Percentiles rank a stretch among this genome's conserved stretches.
phyloP scores from a whole-genome alignment of 768 basidiomycete species.

The Boletus huronensis region DNA sequence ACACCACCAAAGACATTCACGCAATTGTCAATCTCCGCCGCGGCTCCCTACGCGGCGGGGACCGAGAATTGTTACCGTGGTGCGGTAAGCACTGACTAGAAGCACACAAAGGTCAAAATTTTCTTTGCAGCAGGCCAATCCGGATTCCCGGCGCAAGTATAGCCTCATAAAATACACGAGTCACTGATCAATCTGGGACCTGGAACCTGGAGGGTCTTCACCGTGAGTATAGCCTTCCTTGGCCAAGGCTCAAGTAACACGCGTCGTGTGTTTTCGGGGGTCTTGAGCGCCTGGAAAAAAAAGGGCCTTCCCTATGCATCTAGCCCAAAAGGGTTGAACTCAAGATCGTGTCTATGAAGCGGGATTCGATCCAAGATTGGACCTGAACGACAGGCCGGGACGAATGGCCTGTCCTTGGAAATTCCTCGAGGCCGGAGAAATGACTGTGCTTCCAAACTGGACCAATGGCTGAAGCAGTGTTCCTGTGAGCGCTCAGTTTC shows the following conservation, averaged over 20 bases:
- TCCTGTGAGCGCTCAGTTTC: constrained; percentile 32
- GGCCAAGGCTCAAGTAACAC: constrained; percentile 26
- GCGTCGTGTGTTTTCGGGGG: constrained; percentile 27
- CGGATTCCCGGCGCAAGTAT: constrained; percentile 11
- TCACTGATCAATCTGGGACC: constrained; percentile 11
- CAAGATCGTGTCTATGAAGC: constrained; percentile 43
- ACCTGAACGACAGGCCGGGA: constrained; percentile 20
- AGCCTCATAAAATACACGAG: constrained; percentile 25
- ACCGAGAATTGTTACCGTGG: constrained; percentile 4
- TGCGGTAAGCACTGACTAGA: constrained; percentile 8
- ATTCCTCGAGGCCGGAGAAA: constrained; percentile 45
- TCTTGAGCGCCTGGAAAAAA: constrained; percentile 27
- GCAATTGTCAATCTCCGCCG: constrained; percentile 34
- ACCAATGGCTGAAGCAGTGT: constrained; percentile 28
- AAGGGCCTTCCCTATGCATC: constrained; percentile 24
- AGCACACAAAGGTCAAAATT: constrained; percentile 11
- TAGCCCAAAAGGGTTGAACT: constrained; percentile 47
- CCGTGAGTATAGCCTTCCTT: constrained; percentile 32
- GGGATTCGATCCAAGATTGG: constrained; percentile 31
- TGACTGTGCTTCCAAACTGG: constrained; percentile 18
- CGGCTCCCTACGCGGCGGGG: constrained; percentile 14
- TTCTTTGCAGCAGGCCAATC: constrained; percentile 14
- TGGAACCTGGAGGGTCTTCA: constrained; percentile 13
- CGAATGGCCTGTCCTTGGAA: constrained; percentile 38
- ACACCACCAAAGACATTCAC: constrained; percentile 6